Conservation (phyloP, 2,329 filamentous ascomycete species). For the Pseudonectria buxi region DNA sequence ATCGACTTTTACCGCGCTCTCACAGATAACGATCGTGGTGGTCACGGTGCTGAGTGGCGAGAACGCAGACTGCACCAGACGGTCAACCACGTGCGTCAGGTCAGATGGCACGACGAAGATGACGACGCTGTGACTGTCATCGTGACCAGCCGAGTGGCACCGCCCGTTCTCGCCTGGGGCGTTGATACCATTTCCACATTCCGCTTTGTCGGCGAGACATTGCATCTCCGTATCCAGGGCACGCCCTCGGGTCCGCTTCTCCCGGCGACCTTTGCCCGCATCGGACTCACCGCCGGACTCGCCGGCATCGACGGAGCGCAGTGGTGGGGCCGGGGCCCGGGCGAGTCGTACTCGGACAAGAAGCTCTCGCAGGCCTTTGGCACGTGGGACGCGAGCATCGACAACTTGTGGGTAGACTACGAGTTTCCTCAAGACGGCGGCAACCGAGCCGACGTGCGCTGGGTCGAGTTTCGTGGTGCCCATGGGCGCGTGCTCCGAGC, state of each 20-base stretch:
- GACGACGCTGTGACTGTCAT: conserved; percentile 32
- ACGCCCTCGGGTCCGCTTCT: conserved; percentile 41
- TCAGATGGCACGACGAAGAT: conserved; percentile 24
- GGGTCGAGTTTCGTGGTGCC: conserved; percentile 42
- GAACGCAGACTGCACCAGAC: conserved; percentile 40
- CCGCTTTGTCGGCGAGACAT: conserved; percentile 41
- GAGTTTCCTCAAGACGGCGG: conserved; percentile 64
- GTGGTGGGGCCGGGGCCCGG: conserved; percentile 65
- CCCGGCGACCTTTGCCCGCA: conserved; percentile 53
- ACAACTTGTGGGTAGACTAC: conserved; percentile 52
- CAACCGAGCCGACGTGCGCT: conserved; percentile 57
- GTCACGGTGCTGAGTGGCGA: conserved; percentile 53
- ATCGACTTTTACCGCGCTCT: conserved; percentile 58
- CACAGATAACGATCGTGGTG: conserved; percentile 58
- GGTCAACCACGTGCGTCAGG: conserved; percentile 32
- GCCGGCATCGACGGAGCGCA: conserved; percentile 31
- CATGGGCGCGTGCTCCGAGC: conserved; percentile 34
- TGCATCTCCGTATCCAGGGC: conserved; percentile 44
- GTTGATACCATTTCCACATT: conserved; percentile 47
- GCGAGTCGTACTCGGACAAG: conserved; percentile 61
- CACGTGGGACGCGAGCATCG: conserved; percentile 40
- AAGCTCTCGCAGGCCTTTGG: conserved; percentile 54
- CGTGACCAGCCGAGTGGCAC: conserved; percentile 49
- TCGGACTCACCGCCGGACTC: conserved; percentile 50
- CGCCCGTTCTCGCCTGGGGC: conserved; percentile 57